These are phyloP conservation scores for Ustilago esculenta DNA, from an alignment of 1,284 basidiomycete species.

Conservation along the genomic window DNA sequence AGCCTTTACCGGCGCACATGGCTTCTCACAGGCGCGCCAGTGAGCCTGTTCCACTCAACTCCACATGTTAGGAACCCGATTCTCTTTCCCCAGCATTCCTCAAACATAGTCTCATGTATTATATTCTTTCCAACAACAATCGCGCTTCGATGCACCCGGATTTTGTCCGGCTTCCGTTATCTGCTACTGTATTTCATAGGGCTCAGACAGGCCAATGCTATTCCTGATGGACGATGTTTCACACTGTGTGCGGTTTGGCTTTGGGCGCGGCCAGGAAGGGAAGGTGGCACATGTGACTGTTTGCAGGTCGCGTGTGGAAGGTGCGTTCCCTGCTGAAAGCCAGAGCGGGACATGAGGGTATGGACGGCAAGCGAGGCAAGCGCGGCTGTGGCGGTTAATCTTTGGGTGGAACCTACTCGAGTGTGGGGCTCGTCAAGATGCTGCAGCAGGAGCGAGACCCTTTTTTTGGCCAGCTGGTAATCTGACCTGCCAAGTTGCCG, in stretches of 20 bases:
- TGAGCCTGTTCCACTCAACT: too few species aligned
- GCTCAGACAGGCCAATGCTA: not conserved
- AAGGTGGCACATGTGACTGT: too few species aligned
- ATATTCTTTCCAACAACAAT: too few species aligned
- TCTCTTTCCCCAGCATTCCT: too few species aligned
- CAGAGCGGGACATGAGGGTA: not conserved
- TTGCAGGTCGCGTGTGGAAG: too few species aligned
- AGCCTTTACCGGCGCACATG: slow-evolving; percentile 33
- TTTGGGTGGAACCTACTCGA: not conserved
- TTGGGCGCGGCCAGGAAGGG: too few species aligned
- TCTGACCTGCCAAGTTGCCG: slow-evolving; percentile 1
- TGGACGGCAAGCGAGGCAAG: not conserved
- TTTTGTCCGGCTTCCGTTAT: too few species aligned
- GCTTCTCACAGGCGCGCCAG: slow-evolving; percentile 25
- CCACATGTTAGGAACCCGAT: too few species aligned
- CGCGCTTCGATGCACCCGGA: too few species aligned
- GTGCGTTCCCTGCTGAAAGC: too few species aligned
- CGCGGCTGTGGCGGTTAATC: slow-evolving; percentile 9
- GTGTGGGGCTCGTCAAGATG: slow-evolving; percentile 7
- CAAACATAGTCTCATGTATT: not conserved
- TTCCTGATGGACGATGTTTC: not conserved
- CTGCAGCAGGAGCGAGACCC: slow-evolving; percentile 2
- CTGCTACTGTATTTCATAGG: slow-evolving; percentile 6
- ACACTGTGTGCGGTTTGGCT: too few species aligned
- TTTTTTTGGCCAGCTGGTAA: not conserved